Conservation (phyloP, 2,329 filamentous ascomycete genomes). For the Fonsecaea nubica region DNA sequence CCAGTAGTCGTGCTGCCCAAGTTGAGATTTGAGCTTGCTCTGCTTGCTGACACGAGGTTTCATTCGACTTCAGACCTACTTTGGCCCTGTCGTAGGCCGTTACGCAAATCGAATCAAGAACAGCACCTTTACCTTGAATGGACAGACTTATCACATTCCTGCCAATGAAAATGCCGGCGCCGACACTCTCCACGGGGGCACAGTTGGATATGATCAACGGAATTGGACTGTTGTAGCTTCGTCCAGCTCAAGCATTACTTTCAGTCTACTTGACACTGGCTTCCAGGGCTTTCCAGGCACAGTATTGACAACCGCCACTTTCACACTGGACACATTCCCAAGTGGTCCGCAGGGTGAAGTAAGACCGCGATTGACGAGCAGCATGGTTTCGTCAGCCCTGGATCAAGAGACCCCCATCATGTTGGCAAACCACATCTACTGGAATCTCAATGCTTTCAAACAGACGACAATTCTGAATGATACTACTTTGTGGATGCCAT, state of each 20-base stretch:
- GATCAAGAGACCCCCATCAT: constrained; percentile 58
- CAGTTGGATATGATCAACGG: constrained; percentile 55
- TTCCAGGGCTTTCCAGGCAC: constrained; percentile 56
- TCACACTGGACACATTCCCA: constrained; percentile 50
- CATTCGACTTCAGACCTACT: constrained; percentile 46
- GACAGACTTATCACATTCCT: constrained; percentile 55
- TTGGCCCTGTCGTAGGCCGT: constrained; percentile 57
- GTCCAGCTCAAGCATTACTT: constrained; percentile 52
- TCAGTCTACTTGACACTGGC: constrained; percentile 53
- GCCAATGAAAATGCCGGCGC: constrained; percentile 59
- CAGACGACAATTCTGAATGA: constrained; percentile 50
- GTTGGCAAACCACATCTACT: constrained; percentile 59
- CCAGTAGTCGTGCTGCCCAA: not conserved
- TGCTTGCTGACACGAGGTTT: not conserved
- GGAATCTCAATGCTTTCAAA: constrained; percentile 59
- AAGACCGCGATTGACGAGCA: constrained; percentile 52
- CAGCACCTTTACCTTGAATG: constrained; percentile 60
- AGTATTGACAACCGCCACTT: constrained; percentile 55
- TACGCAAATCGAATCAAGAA: constrained; percentile 65
- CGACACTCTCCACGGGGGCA: constrained; percentile 61
- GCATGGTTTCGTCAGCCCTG: constrained; percentile 53
- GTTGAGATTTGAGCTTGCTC: not conserved
- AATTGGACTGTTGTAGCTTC: constrained; percentile 58
- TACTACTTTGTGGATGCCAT: constrained; percentile 54
- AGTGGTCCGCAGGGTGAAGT: constrained; percentile 48